These are phyloP conservation scores for Macrolepiota albuminosa DNA, from an alignment of 768 basidiomycete species.

Conservation along the genomic window DNA sequence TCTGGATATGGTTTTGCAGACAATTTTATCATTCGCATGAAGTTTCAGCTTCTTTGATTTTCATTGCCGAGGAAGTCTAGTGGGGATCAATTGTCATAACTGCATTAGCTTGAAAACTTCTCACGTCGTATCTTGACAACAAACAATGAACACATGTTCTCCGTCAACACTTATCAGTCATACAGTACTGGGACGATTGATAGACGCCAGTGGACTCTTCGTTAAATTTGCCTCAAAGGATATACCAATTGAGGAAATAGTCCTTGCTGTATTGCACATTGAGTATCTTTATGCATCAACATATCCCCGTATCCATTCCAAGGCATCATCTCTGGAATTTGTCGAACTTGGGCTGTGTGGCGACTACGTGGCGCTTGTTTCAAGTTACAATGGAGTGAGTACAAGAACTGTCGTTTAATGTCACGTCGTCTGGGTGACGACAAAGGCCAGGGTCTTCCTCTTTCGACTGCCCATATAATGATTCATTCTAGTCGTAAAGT, in stretches of 20 bases:
- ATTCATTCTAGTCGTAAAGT: neutral
- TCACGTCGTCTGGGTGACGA: neutral
- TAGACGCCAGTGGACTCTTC: neutral
- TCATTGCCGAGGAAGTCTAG: neutral
- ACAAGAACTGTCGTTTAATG: neutral
- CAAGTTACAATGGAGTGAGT: neutral
- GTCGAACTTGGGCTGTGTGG: neutral
- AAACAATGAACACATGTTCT: neutral
- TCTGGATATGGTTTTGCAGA: neutral
- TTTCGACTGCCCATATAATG: neutral
- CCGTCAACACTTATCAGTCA: neutral
- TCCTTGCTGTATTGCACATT: neutral
- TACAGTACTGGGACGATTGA: neutral
- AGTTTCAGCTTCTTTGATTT: neutral
- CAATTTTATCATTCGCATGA: too few species aligned
- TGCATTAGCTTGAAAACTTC: neutral
- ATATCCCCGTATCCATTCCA: neutral
- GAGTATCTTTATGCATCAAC: neutral
- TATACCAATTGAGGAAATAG: neutral
- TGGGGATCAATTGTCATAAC: neutral
- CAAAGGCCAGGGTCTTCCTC: neutral
- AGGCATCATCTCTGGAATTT: neutral
- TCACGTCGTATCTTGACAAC: neutral
- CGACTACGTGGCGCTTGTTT: conserved; percentile 5
- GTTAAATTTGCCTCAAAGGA: neutral